Evolutionary conservation across 257 asterid genomes (phyloP).

Genomic region (Solanum commersonii): DNA sequence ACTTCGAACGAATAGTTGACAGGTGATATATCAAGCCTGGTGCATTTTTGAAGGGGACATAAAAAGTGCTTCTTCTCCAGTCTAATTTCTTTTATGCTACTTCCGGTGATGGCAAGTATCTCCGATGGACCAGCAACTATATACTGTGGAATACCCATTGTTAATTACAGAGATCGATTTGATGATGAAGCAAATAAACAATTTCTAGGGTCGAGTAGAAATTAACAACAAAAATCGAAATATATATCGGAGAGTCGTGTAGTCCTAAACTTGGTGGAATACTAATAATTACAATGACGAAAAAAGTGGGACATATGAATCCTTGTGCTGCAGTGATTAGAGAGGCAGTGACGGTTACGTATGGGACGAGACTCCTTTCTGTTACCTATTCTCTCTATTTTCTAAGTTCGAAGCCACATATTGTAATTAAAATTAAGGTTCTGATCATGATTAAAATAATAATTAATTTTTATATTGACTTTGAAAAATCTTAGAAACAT

Average conservation of each 20-base stretch:
- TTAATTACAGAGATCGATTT: too few relatives aligned
- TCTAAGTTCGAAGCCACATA: too few relatives aligned
- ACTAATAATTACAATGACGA: neutral
- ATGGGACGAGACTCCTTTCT: neutral
- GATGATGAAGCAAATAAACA: too few relatives aligned
- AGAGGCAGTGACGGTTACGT: neutral
- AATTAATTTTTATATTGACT: too few relatives aligned
- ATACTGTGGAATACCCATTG: neutral
- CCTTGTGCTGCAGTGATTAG: neutral
- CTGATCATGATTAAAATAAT: too few relatives aligned
- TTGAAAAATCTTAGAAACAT: too few relatives aligned
- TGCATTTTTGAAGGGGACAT: constrained; percentile 3
- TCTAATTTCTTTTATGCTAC: neutral
- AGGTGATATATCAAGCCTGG: constrained; percentile 36
- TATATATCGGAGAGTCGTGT: neutral
- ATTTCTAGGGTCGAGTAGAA: too few relatives aligned
- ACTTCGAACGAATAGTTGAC: constrained; percentile 65
- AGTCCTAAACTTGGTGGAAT: neutral
- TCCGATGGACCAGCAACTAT: neutral
- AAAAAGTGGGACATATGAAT: neutral
- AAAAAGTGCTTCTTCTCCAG: neutral
- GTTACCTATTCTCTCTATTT: too few relatives aligned
- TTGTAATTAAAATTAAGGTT: too few relatives aligned
- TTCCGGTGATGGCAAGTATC: neutral
- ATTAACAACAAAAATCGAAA: neutral